phyloP scores from a whole-genome alignment of 306 rosid genomes.

The Cucurbita ficifolia region DNA sequence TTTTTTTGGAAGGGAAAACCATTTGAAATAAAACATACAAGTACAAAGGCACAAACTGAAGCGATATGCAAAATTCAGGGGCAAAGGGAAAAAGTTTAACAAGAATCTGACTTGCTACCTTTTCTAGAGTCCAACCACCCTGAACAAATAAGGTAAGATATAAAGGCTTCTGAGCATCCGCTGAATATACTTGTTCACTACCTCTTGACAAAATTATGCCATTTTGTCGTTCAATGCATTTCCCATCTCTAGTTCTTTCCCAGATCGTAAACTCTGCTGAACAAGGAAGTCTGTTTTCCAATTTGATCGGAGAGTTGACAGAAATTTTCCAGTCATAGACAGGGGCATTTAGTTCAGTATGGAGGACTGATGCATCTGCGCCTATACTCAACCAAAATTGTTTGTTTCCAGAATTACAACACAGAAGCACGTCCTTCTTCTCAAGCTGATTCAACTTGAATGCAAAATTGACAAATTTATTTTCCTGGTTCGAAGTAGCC shows the following conservation, averaged over 20 bases:
- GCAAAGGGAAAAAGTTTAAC: neutral
- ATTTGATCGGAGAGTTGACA: constrained; percentile 64
- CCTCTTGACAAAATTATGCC: constrained; percentile 62
- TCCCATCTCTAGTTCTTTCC: constrained; percentile 69
- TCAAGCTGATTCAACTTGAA: constrained; percentile 79
- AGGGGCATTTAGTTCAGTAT: constrained; percentile 81
- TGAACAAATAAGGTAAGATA: constrained; percentile 66
- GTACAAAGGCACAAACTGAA: neutral
- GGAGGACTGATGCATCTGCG: constrained; percentile 85
- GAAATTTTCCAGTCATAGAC: constrained; percentile 94
- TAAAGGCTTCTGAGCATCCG: constrained; percentile 64
- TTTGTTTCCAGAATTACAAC: constrained; percentile 48
- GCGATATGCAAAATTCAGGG: neutral
- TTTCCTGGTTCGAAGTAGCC: constrained; percentile 21
- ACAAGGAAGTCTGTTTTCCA: constrained; percentile 89
- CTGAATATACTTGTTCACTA: constrained; percentile 67
- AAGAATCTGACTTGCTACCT: constrained; percentile 35
- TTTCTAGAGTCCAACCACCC: constrained; percentile 91
- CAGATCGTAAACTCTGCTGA: constrained; percentile 65
- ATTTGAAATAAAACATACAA: neutral
- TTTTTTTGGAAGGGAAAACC: neutral
- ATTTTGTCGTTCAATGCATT: constrained; percentile 38
- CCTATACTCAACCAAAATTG: constrained; percentile 77
- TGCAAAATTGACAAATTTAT: constrained; percentile 25
- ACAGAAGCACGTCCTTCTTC: constrained; percentile 73